Evolutionary conservation across 164 flowering plant species (phyloP), one percentile per base, ranked within the genome.

Genomic region (Vitis amurensis): DNA sequence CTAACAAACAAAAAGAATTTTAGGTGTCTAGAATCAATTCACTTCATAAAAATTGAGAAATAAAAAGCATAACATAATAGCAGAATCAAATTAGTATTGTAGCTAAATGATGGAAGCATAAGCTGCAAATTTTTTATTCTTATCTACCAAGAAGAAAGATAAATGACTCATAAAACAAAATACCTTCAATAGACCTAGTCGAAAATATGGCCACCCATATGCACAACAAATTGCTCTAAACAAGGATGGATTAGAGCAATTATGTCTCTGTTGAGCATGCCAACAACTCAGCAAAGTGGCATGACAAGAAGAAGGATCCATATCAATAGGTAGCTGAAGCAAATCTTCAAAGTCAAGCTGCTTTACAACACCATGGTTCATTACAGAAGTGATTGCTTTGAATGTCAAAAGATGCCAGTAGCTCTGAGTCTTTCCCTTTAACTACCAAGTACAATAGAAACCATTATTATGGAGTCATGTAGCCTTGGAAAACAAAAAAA

Each of bases 161-260:
- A n/a, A 27, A 14, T 37, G 27, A 9, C 19, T 11, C 1, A 49
- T 12, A 37, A 7, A 50, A 23, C 27, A 30, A 61, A 70, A 16
- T 85, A 94, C 99, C 99, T 92, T 94, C 63, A 94, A 58, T 30
- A 92, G 58, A 72, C 97, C 99, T 12, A 94, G 82, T 50, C 86
- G 74, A 57, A 89, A 11, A 76, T 91, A 92, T 16, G 87, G 84
- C 97, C 97, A 88, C 13, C 97, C 95, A 81, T 91, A 91, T 68
- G 94, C 93, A 77, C 52, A 64, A 77, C 78, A 88, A 19, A 94
- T 87, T 56, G 97, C 86, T 79, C 71, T 79, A 63, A 94, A 77
- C 63, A 94, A 75, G 8, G 97, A 92, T 48, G 93, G 91, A 29
- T 79, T 69, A 55, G 79, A 63, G 68, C 55, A 19, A 69, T 77